These are phyloP conservation scores for Kockovaella imperatae DNA, from an alignment of 768 basidiomycete species.

Conservation along the genomic window DNA sequence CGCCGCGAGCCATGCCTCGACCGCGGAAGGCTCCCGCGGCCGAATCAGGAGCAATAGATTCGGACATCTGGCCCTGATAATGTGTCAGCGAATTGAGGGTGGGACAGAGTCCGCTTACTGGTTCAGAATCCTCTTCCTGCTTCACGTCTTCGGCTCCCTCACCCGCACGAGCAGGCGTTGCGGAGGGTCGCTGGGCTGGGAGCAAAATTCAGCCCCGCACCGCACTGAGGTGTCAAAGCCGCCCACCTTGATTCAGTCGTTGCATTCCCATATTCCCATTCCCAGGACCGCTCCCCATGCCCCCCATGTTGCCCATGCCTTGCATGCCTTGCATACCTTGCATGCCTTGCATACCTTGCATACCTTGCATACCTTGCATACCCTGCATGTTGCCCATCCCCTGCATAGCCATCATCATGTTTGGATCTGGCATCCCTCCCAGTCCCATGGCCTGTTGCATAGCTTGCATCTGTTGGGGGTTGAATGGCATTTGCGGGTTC, in stretches of 20 bases:
- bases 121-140: slow-evolving; percentile 22
- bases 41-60: background rate
- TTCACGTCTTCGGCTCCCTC: slow-evolving; percentile 21
- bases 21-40: background rate
- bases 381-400: slow-evolving; percentile 51
- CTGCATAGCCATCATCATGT: slow-evolving; percentile 55
- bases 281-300: slow-evolving; percentile 45
- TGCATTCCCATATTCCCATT: slow-evolving; percentile 53
- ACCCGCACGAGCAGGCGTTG: slow-evolving; percentile 2
- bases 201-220: too few species aligned
- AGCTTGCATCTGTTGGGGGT: slow-evolving; percentile 64
- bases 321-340: slow-evolving; percentile 33
- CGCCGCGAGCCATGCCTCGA: slow-evolving; percentile 10
- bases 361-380: slow-evolving; percentile 74
- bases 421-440: slow-evolving; percentile 48
- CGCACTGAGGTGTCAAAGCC: too few species aligned
- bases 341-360: too few species aligned
- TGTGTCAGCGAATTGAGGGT: background rate
- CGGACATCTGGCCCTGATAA: too few species aligned
- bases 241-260: too few species aligned
- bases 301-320: slow-evolving; percentile 50
- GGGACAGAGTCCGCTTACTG: slow-evolving; percentile 2
- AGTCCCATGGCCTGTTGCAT: slow-evolving; percentile 50
- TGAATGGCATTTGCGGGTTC: slow-evolving; percentile 55
- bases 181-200: slow-evolving; percentile 5